phyloP scores from a whole-genome alignment of 2,329 filamentous ascomycete genomes.

The Hirsutella minnesotensis region DNA sequence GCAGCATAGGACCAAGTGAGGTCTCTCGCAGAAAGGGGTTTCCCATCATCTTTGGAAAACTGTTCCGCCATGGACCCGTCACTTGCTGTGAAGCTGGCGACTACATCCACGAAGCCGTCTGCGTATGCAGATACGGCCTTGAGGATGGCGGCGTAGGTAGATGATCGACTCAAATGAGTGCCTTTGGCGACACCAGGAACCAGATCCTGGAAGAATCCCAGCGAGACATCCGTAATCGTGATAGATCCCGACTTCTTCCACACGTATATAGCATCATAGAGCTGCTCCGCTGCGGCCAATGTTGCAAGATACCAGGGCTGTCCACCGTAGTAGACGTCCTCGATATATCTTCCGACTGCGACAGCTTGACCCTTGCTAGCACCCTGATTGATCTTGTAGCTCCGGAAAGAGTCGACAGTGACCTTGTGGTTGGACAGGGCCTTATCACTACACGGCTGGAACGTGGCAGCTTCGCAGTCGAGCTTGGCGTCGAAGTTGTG shows the following conservation, averaged over 20 bases:
- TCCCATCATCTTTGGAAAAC: conserved; percentile 41
- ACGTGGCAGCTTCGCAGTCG: conserved; percentile 56
- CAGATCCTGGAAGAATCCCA: conserved; percentile 61
- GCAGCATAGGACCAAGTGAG: conserved; percentile 66
- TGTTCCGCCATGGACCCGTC: conserved; percentile 60
- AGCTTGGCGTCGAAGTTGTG: conserved; percentile 57
- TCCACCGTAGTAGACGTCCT: conserved; percentile 64
- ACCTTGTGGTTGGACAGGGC: conserved; percentile 67
- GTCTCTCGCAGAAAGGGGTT: conserved; percentile 50
- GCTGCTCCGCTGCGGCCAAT: conserved; percentile 65
- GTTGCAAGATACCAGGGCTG: conserved; percentile 77
- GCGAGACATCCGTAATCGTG: conserved; percentile 49
- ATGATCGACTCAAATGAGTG: conserved; percentile 41
- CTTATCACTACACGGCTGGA: conserved; percentile 63
- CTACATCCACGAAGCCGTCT: conserved; percentile 48
- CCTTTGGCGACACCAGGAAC: conserved; percentile 45
- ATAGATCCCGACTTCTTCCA: conserved; percentile 55
- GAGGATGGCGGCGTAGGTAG: conserved; percentile 42
- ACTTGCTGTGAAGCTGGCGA: conserved; percentile 47
- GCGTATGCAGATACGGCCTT: conserved; percentile 45
- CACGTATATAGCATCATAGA: conserved; percentile 64
- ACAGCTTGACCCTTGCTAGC: conserved; percentile 47
- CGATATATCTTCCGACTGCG: conserved; percentile 54
- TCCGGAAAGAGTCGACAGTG: conserved; percentile 64
- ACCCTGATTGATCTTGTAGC: conserved; percentile 59